Evolutionary conservation across 768 basidiomycete genomes (phyloP).

Genomic region (Punctularia strigosozonata): DNA sequence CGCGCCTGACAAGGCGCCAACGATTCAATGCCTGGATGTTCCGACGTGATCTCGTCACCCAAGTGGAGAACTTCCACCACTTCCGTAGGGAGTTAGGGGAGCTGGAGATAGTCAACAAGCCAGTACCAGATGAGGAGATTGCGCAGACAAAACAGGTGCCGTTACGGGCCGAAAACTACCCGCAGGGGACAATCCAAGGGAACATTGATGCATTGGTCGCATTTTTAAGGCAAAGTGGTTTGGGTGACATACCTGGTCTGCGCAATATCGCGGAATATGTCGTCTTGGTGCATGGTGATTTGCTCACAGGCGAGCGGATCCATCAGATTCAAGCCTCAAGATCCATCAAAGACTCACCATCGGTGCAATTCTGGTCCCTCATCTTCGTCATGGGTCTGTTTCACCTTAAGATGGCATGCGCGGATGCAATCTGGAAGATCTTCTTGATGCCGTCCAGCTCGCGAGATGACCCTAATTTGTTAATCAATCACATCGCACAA

Average conservation of each 20-base stretch:
- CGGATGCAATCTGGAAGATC: slow-evolving; percentile 5
- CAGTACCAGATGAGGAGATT: neutral
- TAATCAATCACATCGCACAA: slow-evolving; percentile 7
- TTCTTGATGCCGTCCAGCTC: slow-evolving; percentile 5
- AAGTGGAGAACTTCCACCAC: neutral
- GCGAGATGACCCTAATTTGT: slow-evolving; percentile 6
- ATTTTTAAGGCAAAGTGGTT: neutral
- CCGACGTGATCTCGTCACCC: neutral
- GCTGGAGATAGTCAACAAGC: neutral
- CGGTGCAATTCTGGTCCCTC: neutral
- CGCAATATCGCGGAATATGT: neutral
- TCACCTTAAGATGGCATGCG: slow-evolving; percentile 1
- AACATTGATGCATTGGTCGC: neutral
- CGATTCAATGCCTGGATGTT: neutral
- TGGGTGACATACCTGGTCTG: neutral
- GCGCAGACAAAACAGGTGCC: neutral
- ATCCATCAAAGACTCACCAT: neutral
- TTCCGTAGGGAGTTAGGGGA: neutral
- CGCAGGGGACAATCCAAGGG: neutral
- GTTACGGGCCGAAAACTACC: neutral
- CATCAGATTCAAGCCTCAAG: neutral
- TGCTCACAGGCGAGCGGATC: neutral
- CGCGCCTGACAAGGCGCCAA: neutral
- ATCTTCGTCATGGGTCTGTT: neutral
- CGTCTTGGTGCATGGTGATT: neutral